Percentiles rank a stretch among this genome's conserved stretches.
These are phyloP conservation scores for Liquidambar formosana DNA, from an alignment of 164 flowering plant species.

Conservation along the genomic window DNA sequence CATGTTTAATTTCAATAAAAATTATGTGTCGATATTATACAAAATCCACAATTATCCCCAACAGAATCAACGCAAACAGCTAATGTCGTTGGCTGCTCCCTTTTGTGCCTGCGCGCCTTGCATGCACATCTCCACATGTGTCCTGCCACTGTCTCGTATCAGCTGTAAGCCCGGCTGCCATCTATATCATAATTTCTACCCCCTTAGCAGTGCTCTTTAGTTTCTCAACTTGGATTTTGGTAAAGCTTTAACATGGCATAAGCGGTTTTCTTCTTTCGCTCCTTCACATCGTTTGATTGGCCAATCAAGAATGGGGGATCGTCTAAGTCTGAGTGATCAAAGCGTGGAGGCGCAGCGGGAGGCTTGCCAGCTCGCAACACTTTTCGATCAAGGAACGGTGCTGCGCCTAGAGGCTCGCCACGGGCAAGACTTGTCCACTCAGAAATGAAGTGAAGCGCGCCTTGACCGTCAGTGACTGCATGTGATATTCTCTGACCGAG, in stretches of 20 bases:
- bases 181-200: too few relatives aligned
- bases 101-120: constrained; percentile 33
- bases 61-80: constrained; percentile 30
- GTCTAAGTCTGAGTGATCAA: constrained; percentile 28
- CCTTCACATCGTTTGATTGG: constrained; percentile 15
- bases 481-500: constrained; percentile 38
- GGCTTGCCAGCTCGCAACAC: constrained; percentile 26
- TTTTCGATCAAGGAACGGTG: constrained; percentile 39
- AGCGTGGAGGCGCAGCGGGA: constrained; percentile 3
- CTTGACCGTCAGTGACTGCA: constrained; percentile 40
- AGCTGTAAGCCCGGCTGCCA: constrained; percentile 23
- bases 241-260: constrained; percentile 30
- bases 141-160: constrained; percentile 43
- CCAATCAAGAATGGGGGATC: constrained; percentile 37
- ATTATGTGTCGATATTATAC: too few relatives aligned
- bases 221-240: constrained; percentile 29
- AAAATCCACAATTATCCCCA: too few relatives aligned
- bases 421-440: constrained; percentile 58
- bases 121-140: constrained; percentile 45
- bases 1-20: too few relatives aligned
- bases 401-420: constrained; percentile 24
- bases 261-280: constrained; percentile 29
- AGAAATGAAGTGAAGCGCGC: constrained; percentile 38
- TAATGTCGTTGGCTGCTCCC: constrained; percentile 32
- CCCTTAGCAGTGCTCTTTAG: constrained; percentile 28